These are phyloP conservation scores for Tuber umbilicatum DNA, from an alignment of 495 filamentous ascomycete genomes.

Conservation along the genomic window DNA sequence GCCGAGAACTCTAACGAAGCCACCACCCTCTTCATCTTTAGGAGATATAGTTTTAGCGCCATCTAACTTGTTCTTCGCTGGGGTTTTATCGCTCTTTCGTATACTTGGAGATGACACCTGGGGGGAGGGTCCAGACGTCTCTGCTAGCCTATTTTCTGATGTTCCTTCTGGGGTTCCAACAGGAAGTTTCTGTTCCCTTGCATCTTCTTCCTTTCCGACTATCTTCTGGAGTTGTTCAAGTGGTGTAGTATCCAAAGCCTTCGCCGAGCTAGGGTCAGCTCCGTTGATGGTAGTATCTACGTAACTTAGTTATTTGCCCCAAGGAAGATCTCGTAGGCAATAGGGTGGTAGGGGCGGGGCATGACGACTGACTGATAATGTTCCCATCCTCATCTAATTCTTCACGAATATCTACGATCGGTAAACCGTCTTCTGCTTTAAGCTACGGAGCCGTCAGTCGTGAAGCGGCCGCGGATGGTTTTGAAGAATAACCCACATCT, in stretches of 20 bases:
- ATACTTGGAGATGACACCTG: slow-evolving; percentile 1
- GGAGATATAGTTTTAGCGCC: slow-evolving; percentile 18
- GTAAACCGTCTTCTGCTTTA: slow-evolving; percentile 59
- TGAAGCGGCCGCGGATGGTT: slow-evolving; percentile 37
- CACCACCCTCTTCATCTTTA: slow-evolving; percentile 29
- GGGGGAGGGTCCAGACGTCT: slow-evolving; percentile 13
- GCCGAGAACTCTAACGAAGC: slow-evolving; percentile 29
- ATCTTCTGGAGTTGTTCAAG: slow-evolving; percentile 49
- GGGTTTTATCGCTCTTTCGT: slow-evolving; percentile 10
- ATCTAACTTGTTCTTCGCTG: neutral
- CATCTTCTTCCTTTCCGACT: slow-evolving; percentile 47
- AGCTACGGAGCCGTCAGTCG: slow-evolving; percentile 46
- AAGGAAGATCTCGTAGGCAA: neutral
- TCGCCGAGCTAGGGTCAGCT: slow-evolving; percentile 39
- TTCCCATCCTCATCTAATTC: slow-evolving; percentile 90
- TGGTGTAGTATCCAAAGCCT: slow-evolving; percentile 40
- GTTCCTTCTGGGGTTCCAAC: slow-evolving; percentile 43
- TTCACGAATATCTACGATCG: slow-evolving; percentile 80
- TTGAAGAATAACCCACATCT: slow-evolving; percentile 24
- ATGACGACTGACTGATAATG: slow-evolving; percentile 50
- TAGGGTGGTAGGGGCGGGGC: too few species aligned
- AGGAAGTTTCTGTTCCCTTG: slow-evolving; percentile 44
- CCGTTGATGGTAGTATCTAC: slow-evolving; percentile 27
- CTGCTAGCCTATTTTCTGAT: slow-evolving; percentile 5
- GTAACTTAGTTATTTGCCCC: neutral